Evolutionary conservation across 2,329 filamentous ascomycete species (phyloP), one percentile per base, ranked within the genome.

Genomic region (Anthostomella pinea): DNA sequence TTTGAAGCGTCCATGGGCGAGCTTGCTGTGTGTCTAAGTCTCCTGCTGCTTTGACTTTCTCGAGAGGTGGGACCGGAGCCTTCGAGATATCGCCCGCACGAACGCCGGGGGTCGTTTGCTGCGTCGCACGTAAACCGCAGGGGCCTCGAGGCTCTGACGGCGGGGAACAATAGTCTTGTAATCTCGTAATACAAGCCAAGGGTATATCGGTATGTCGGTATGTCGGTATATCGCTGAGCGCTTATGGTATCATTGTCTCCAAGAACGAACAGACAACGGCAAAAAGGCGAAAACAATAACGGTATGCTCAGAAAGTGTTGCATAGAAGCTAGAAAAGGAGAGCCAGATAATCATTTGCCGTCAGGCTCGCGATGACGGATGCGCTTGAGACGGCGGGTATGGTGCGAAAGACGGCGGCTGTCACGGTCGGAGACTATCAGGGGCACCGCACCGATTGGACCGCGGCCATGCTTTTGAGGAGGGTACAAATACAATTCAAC

Each of bases 1-100:
- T 73, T 70, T 45, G 72, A 67, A 47, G 74, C 68, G 58, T 83
- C 75, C 79, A 83, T 83, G 43, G 50, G 56, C 43, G 35, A 29
- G 43, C 37, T 33, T 39, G 28, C 15, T 34, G 36, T 41, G 42
- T 43, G n/a, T n/a, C n/a, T n/a, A n/a, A n/a, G n/a, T n/a, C n/a
- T n/a, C n/a, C n/a, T n/a, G n/a, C n/a, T n/a, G n/a, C n/a, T 27
- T 32, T 16, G 15, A 7, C 9, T 34, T 30, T 21, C 31, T 39
- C 19, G 18, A 25, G 33, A 35, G 35, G 38, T 29, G 38, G 33
- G 30, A 30, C 33, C 28, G 30, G 30, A 31, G 39, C 34, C 44
- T 43, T 49, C 27, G 33, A 41, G 37, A 43, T 32, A 34, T 34
- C 35, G 41, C 38, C 45, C 40, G 42, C 43, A 42, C 43, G 25